Conservation (phyloP, 257 asterid genomes). For the Asclepias syriaca region DNA sequence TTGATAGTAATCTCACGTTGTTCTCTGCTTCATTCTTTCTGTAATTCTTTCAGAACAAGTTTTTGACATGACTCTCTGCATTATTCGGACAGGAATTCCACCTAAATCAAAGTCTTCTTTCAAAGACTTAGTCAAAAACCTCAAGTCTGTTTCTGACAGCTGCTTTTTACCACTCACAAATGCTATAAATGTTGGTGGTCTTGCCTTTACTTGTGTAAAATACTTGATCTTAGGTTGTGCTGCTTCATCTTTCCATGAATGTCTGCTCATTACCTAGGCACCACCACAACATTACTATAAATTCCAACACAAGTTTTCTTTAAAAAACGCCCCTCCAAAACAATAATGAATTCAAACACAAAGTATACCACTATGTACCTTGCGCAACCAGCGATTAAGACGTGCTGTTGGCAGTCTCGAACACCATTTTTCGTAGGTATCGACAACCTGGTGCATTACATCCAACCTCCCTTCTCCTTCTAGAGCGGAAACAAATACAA, state of each 20-base stretch:
- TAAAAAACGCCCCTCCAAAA: neutral
- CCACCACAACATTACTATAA: constrained; percentile 9
- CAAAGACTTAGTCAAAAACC: constrained; percentile 80
- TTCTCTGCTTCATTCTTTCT: constrained; percentile 22
- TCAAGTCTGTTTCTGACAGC: constrained; percentile 66
- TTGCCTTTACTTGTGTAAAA: constrained; percentile 95
- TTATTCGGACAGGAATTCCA: constrained; percentile 83
- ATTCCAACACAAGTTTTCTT: neutral
- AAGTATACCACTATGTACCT: constrained; percentile 28
- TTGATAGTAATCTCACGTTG: too few species aligned
- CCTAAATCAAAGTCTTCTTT: constrained; percentile 92
- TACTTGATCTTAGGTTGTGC: constrained; percentile 94
- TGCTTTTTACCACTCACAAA: constrained; percentile 63
- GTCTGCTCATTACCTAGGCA: constrained; percentile 84
- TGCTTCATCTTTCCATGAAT: constrained; percentile 91
- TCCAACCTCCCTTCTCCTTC: constrained; percentile 71
- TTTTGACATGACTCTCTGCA: constrained; percentile 55
- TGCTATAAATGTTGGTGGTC: constrained; percentile 96
- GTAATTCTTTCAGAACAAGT: constrained; percentile 18
- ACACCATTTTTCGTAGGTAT: constrained; percentile 87
- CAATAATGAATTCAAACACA: too few species aligned
- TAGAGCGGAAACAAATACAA: constrained; percentile 84
- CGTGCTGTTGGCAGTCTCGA: constrained; percentile 79
- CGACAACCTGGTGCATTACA: constrained; percentile 74
- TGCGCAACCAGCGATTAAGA: constrained; percentile 84